phyloP scores from a whole-genome alignment of 805 yeast genomes.

The Candida andamanensis region DNA sequence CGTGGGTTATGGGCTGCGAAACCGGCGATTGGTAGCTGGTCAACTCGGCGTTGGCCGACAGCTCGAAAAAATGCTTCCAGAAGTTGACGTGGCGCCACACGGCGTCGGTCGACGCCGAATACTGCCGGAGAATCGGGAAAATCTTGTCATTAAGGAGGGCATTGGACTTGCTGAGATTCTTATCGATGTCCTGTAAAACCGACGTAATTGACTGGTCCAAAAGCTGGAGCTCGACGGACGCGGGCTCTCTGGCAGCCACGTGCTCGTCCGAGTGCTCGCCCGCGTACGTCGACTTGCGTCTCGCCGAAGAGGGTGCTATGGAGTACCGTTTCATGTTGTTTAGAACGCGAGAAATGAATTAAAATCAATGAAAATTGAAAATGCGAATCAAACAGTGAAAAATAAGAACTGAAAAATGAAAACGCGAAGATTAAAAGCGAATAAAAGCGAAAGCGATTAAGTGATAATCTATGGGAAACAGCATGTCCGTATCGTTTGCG shows the following conservation, averaged over 20 bases:
- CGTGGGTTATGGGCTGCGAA: constrained; percentile 16
- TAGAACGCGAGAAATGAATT: too few species aligned
- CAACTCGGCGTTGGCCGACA: constrained; percentile 62
- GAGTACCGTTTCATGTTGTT: constrained; percentile 31
- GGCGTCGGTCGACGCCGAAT: constrained; percentile 51
- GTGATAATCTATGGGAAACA: constrained; percentile 34
- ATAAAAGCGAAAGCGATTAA: neutral
- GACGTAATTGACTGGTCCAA: constrained; percentile 77
- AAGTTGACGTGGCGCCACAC: constrained; percentile 66
- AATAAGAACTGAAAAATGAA: too few species aligned
- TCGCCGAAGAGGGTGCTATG: constrained; percentile 28
- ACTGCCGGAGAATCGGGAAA: constrained; percentile 61
- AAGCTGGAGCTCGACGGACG: constrained; percentile 46
- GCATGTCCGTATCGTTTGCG: constrained; percentile 73
- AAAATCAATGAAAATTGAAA: too few species aligned
- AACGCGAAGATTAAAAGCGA: too few species aligned
- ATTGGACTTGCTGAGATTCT: constrained; percentile 64
- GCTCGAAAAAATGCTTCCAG: constrained; percentile 76
- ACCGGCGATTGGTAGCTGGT: constrained; percentile 45
- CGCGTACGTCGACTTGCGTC: constrained; percentile 19
- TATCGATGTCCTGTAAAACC: constrained; percentile 73
- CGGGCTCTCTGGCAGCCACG: constrained; percentile 14
- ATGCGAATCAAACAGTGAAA: too few species aligned
- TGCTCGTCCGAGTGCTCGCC: constrained; percentile 1
- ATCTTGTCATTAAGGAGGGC: constrained; percentile 61